Evolutionary conservation across 2,329 filamentous ascomycete species (phyloP).

Genomic region (Cercospora nicotianae): DNA sequence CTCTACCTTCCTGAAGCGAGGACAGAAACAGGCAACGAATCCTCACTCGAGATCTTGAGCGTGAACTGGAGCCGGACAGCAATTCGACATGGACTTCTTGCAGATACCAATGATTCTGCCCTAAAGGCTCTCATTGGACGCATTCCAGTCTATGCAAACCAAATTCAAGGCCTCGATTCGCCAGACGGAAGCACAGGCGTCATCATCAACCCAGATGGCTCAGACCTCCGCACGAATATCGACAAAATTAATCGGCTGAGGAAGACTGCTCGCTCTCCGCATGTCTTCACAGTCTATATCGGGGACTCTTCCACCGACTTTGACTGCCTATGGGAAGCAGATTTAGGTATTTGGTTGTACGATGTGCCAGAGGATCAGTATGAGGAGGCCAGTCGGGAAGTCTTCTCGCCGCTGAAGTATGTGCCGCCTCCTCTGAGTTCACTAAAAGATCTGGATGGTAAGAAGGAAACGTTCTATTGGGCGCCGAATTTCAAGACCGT

Average conservation of each 20-base stretch:
- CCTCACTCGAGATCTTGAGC: slow-evolving; percentile 43
- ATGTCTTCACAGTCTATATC: slow-evolving; percentile 43
- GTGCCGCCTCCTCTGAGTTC: slow-evolving; percentile 15
- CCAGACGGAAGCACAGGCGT: slow-evolving; percentile 33
- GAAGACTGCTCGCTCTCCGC: not conserved
- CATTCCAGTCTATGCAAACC: slow-evolving; percentile 38
- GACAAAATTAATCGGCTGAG: slow-evolving; percentile 43
- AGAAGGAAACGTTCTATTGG: slow-evolving; percentile 23
- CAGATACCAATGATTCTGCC: slow-evolving; percentile 8
- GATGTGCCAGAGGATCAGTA: slow-evolving; percentile 22
- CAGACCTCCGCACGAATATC: slow-evolving; percentile 40
- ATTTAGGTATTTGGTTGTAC: slow-evolving; percentile 47
- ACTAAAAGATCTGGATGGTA: not conserved
- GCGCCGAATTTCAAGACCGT: slow-evolving; percentile 17
- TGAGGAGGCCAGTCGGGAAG: slow-evolving; percentile 20
- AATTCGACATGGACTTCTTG: slow-evolving; percentile 36
- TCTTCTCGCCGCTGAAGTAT: slow-evolving; percentile 29
- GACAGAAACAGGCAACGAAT: not conserved
- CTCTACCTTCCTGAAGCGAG: slow-evolving; percentile 20
- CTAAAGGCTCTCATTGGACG: slow-evolving; percentile 13
- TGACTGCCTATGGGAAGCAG: slow-evolving; percentile 46
- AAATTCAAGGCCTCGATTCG: slow-evolving; percentile 36
- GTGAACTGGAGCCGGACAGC: slow-evolving; percentile 52
- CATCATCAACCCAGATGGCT: slow-evolving; percentile 29
- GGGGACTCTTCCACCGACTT: slow-evolving; percentile 53